These are phyloP conservation scores for Baorangia bicolor DNA, from an alignment of 768 basidiomycete species.

Conservation along the genomic window DNA sequence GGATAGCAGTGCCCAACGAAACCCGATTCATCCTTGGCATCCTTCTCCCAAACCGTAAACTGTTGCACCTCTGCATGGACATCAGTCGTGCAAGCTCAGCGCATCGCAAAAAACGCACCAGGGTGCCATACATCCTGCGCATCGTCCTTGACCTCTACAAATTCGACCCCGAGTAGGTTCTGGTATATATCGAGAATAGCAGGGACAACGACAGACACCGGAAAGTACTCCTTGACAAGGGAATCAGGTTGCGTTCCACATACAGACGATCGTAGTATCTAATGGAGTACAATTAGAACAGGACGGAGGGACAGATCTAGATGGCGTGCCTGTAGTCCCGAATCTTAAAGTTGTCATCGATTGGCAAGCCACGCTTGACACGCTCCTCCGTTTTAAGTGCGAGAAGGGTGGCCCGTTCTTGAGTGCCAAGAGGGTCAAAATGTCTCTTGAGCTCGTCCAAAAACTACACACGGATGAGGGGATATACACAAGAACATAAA, in stretches of 20 bases:
- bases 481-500: background rate
- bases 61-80: constrained; percentile 64
- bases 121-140: too few species aligned
- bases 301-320: background rate
- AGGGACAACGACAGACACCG: too few species aligned
- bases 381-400: constrained; percentile 75
- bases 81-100: background rate
- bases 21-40: constrained; percentile 63
- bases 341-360: constrained; percentile 71
- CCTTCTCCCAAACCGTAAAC: constrained; percentile 82
- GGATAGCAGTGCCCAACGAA: constrained; percentile 87
- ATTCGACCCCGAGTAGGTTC: too few species aligned
- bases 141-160: too few species aligned
- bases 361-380: constrained; percentile 52
- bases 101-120: too few species aligned
- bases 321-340: constrained; percentile 75
- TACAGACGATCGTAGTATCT: constrained; percentile 39
- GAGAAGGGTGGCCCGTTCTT: constrained; percentile 66
- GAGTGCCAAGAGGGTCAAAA: constrained; percentile 66
- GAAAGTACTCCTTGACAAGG: too few species aligned
- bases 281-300: background rate
- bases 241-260: constrained; percentile 63
- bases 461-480: constrained; percentile 48
- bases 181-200: too few species aligned
- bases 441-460: constrained; percentile 72